phyloP scores from a whole-genome alignment of 2,329 filamentous ascomycete genomes.

The Cercospora nicotianae region DNA sequence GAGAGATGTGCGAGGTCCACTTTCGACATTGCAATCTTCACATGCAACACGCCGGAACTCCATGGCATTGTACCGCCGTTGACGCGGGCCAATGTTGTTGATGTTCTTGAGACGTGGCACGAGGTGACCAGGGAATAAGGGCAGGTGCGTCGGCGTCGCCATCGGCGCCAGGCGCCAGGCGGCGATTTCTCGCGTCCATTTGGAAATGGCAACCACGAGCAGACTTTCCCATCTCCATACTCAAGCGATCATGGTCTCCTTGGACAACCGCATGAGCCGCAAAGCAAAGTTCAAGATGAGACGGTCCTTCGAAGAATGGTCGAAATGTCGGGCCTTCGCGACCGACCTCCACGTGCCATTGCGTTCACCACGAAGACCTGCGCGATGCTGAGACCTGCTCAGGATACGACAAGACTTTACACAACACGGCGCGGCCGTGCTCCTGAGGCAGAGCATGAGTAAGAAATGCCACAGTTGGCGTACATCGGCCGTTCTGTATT shows the following conservation, averaged over 20 bases:
- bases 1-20: background rate
- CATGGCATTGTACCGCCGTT: background rate
- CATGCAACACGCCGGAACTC: background rate
- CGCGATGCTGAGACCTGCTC: background rate
- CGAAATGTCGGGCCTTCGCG: background rate
- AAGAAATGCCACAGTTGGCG: background rate
- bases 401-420: background rate
- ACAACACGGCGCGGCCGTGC: background rate
- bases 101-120: background rate
- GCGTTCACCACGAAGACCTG: background rate
- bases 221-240: background rate
- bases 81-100: background rate
- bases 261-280: background rate
- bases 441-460: background rate
- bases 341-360: background rate
- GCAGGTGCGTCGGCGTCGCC: background rate
- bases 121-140: background rate
- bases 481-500: background rate
- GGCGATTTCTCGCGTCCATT: background rate
- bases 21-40: background rate
- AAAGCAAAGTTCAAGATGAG: background rate
- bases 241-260: background rate
- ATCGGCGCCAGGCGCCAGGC: background rate
- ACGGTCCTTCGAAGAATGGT: background rate
- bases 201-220: background rate